Conservation (phyloP, 139 green algal species). For the Yamagishiella unicocca region DNA sequence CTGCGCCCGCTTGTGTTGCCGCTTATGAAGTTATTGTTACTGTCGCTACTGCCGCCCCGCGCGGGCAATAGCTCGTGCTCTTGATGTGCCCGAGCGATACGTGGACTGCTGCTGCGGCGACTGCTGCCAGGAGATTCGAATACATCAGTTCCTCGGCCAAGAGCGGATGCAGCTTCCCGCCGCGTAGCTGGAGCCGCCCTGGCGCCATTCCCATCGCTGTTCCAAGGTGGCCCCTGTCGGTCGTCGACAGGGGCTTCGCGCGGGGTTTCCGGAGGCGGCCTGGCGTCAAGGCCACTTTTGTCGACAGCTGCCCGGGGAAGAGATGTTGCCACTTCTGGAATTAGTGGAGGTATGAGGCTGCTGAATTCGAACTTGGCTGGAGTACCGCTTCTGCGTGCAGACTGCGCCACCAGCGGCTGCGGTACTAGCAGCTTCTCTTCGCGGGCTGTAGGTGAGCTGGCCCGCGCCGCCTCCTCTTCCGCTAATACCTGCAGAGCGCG, state of each 20-base stretch:
- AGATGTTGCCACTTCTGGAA: neutral
- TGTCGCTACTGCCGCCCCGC: neutral
- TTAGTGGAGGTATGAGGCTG: neutral
- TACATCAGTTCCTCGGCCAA: neutral
- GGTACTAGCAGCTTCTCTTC: neutral
- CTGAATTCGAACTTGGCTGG: slow-evolving; percentile 18
- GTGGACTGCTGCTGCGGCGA: neutral
- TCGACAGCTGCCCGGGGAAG: too few relatives aligned
- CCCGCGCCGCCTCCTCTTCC: neutral
- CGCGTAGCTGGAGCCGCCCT: too few relatives aligned
- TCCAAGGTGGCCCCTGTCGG: neutral
- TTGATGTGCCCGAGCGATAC: neutral
- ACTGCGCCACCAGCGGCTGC: neutral
- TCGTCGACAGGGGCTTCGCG: too few relatives aligned
- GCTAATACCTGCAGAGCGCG: neutral
- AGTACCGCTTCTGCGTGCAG: too few relatives aligned
- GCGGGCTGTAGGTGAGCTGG: neutral
- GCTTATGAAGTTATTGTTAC: neutral
- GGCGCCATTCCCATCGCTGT: neutral
- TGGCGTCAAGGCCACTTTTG: neutral
- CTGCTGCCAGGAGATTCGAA: slow-evolving; percentile 5
- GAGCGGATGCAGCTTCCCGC: too few relatives aligned
- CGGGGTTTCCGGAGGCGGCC: neutral
- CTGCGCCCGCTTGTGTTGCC: neutral
- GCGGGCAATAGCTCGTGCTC: neutral